Evolutionary conservation across 78 protist species (phyloP), one percentile per base, ranked within the genome.

Genomic region (Dictyostelium discoideum): DNA sequence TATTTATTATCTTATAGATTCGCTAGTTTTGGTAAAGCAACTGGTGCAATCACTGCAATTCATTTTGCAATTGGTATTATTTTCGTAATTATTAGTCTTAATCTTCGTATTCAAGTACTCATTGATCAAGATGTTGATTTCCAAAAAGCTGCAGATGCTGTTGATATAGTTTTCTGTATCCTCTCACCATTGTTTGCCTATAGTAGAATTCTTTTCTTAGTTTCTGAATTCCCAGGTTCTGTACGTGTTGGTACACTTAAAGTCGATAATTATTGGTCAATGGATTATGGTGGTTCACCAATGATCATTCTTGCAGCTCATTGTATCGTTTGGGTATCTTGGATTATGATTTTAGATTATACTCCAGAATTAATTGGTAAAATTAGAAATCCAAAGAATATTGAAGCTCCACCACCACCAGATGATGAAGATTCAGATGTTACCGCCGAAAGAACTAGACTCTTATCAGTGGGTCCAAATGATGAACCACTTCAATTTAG

Each of bases 361-460:
- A 26, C 54, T 3, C 67, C 67, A 29, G 92, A 73, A 22, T 48
- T 86, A 2, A 73, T 48, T 37, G 92, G 92, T 73, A 37, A 73
- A 37, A 4, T 86, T 40, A 65, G 44, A 29, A 73, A 67, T 42
- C 83, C 92, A 26, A 73, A 73, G 37, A 13, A 29, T 44, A 22
- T 48, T 5, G 26, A 24, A 2, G 26, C 92, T 1, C 92, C 92
- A 24, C 0, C 39, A 14, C 92, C 92, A 86, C 84, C 63, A 42
- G n/a, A 46, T 0, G 76, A 88, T 78, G 86, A 81, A 73, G 92
- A 86, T 44, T 72, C 82, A 24, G 92, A 86, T 44, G 92, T 86
- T 20, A 22, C 72, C 22, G 22, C 40, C 0, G 92, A 86, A 86
- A 67, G 92, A 73, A 9, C 6, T 6, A 50, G 92, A 72, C 42